Percentiles rank a stretch among this genome's conserved stretches.
Conservation (phyloP, 441 rosid species). For the Adansonia grandidieri region DNA sequence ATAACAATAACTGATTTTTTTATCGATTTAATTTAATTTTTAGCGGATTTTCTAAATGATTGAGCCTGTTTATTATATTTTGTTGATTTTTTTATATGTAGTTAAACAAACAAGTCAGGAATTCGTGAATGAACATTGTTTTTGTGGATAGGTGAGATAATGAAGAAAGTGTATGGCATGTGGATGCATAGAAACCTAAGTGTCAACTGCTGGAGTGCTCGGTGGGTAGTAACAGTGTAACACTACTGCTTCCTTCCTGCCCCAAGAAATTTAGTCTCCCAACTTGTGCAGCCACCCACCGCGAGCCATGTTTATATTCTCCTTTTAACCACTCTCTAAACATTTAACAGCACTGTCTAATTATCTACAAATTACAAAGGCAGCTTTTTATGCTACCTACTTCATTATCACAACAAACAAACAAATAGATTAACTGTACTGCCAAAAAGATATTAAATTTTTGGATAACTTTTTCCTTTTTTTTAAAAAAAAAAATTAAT, state of each 20-base stretch:
- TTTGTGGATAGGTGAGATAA: constrained; percentile 5
- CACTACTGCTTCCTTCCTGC: too few relatives aligned
- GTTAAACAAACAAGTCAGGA: too few relatives aligned
- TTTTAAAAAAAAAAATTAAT: neutral
- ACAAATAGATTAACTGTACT: neutral
- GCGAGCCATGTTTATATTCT: neutral
- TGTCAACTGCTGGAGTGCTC: constrained; percentile 12
- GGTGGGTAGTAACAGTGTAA: too few relatives aligned
- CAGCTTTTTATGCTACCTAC: neutral
- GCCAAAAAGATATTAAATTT: neutral
- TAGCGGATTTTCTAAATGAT: too few relatives aligned
- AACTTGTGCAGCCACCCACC: neutral
- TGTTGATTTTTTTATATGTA: too few relatives aligned
- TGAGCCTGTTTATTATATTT: too few relatives aligned
- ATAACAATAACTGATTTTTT: too few relatives aligned
- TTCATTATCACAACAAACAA: neutral
- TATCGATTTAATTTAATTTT: too few relatives aligned
- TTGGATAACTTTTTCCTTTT: neutral
- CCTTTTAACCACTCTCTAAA: neutral
- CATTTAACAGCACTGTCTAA: neutral
- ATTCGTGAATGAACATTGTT: too few relatives aligned
- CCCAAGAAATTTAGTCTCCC: constrained; percentile 19
- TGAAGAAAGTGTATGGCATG: constrained; percentile 34
- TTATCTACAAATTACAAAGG: neutral
- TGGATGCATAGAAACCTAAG: constrained; percentile 45